Conservation (phyloP, 1,284 basidiomycete genomes). For the Chalciporus piperatoides region DNA sequence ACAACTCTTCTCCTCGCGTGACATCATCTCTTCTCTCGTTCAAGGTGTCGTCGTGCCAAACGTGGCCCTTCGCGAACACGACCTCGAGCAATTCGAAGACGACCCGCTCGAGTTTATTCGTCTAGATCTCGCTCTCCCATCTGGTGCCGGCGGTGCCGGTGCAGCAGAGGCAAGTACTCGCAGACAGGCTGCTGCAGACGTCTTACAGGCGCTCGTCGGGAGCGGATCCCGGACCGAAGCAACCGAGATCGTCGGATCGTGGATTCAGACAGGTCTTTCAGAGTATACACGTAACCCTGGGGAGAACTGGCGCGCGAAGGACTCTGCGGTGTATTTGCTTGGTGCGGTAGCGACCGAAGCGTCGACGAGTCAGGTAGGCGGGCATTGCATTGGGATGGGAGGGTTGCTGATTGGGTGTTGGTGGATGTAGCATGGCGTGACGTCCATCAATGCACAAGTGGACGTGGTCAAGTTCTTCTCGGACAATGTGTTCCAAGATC, state of each 20-base stretch:
- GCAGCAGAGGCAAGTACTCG: constrained; percentile 52
- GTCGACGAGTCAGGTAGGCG: constrained; percentile 71
- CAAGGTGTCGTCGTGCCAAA: constrained; percentile 94
- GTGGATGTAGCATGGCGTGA: constrained; percentile 77
- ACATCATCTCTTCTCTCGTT: constrained; percentile 81
- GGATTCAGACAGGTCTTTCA: constrained; percentile 74
- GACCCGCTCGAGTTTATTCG: constrained; percentile 96
- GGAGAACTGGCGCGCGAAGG: constrained; percentile 90
- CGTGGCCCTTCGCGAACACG: constrained; percentile 82
- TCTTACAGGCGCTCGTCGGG: constrained; percentile 79
- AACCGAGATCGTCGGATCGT: constrained; percentile 81
- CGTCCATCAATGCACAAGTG: constrained; percentile 87
- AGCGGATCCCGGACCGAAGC: constrained; percentile 81
- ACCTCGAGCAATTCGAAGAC: constrained; percentile 96
- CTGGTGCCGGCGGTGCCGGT: constrained; percentile 48
- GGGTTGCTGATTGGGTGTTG: constrained; percentile 4
- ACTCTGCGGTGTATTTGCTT: constrained; percentile 93
- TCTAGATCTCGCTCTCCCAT: constrained; percentile 78
- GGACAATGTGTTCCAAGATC: constrained; percentile 85
- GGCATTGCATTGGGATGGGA: background rate
- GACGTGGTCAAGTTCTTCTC: constrained; percentile 97
- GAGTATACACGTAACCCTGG: constrained; percentile 57
- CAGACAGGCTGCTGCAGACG: constrained; percentile 89
- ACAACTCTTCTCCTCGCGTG: constrained; percentile 62
- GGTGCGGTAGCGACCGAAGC: constrained; percentile 89